phyloP scores from a whole-genome alignment of 2,329 filamentous ascomycete species.

The Helminthosporium solani region DNA sequence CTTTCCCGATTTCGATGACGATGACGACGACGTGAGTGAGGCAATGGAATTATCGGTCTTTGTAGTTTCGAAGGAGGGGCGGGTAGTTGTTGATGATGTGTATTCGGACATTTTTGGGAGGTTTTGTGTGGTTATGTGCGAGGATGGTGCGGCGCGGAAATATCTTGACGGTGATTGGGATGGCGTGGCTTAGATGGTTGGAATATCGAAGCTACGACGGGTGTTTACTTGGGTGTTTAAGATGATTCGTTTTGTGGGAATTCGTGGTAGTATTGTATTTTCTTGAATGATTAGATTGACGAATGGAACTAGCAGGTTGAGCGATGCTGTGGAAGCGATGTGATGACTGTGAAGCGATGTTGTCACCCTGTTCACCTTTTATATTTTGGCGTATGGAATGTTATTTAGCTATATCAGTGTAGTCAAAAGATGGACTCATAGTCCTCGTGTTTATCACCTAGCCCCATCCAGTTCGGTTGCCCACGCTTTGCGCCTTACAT shows the following conservation, averaged over 20 bases:
- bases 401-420: neutral
- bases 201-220: neutral
- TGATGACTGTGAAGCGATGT: too few relatives aligned
- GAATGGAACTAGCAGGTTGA: too few relatives aligned
- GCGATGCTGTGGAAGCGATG: neutral
- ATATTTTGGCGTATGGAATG: too few relatives aligned
- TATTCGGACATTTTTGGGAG: conserved; percentile 7
- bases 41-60: conserved; percentile 14
- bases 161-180: neutral
- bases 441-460: conserved; percentile 1
- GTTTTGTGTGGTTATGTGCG: neutral
- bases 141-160: neutral
- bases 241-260: neutral
- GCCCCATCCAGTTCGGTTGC: neutral
- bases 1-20: conserved; percentile 2
- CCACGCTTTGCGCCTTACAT: conserved; percentile 9
- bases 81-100: conserved; percentile 8
- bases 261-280: neutral
- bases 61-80: conserved; percentile 17
- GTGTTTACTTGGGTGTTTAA: neutral
- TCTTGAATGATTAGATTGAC: too few relatives aligned
- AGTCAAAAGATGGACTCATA: neutral
- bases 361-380: too few relatives aligned
- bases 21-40: neutral
- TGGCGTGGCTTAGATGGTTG: neutral